These are phyloP conservation scores for Jamesozyma spencerorum DNA, from an alignment of 805 yeast species.

Conservation along the genomic window DNA sequence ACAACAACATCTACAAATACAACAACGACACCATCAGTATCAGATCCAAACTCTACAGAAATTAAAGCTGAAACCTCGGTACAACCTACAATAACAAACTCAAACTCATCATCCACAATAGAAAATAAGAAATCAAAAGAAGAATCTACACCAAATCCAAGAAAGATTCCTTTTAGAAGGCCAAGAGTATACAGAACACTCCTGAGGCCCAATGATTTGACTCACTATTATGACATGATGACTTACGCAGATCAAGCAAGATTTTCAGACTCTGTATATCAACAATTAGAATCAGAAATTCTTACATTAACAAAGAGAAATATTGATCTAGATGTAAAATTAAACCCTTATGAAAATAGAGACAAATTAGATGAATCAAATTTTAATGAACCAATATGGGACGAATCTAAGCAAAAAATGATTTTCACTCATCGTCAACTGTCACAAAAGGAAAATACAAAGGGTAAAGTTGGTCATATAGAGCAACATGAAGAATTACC, in stretches of 20 bases:
- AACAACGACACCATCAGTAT: too few relatives aligned
- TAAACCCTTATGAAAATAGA: constrained; percentile 52
- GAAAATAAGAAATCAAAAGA: constrained; percentile 4
- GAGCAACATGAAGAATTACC: constrained; percentile 58
- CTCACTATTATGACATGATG: constrained; percentile 76
- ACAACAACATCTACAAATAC: constrained; percentile 1
- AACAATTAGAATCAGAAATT: constrained; percentile 83
- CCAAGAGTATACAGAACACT: constrained; percentile 74
- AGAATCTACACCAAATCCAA: constrained; percentile 2
- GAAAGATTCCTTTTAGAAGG: constrained; percentile 26
- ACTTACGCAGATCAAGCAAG: constrained; percentile 74
- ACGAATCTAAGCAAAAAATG: constrained; percentile 27
- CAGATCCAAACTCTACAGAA: not conserved
- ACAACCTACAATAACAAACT: not conserved
- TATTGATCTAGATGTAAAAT: constrained; percentile 61
- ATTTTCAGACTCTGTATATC: constrained; percentile 69
- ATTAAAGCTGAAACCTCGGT: not conserved
- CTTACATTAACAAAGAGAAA: constrained; percentile 70
- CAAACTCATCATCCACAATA: constrained; percentile 2
- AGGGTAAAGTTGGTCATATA: constrained; percentile 36
- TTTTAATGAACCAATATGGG: constrained; percentile 39
- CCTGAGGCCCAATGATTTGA: constrained; percentile 68
- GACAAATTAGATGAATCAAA: constrained; percentile 23
- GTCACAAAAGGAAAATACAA: constrained; percentile 30
- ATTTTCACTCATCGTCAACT: constrained; percentile 35